A percentile compares a stretch with the other conserved stretches of the same genome.
Conservation (phyloP, 2,329 filamentous ascomycete genomes). For the Monilinia aucupariae region DNA sequence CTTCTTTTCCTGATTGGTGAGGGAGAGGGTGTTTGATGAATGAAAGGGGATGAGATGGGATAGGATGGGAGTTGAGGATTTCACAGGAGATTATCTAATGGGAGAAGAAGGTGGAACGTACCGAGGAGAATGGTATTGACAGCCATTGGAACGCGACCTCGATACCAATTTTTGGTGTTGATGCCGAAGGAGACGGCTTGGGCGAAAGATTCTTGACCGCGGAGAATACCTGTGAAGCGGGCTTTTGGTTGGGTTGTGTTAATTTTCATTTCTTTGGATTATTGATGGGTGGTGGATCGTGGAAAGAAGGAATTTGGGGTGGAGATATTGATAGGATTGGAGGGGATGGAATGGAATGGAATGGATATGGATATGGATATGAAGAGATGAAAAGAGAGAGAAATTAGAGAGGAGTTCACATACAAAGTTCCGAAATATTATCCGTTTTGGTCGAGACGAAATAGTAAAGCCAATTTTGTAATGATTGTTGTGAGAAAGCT, state of each 20-base stretch:
- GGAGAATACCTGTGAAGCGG: conserved; percentile 40
- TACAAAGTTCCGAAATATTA: conserved; percentile 8
- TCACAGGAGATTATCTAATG: no score
- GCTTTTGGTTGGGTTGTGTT: neutral
- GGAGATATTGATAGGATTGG: no score
- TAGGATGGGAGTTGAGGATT: no score
- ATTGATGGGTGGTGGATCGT: no score
- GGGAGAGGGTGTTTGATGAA: neutral
- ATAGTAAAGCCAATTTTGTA: conserved; percentile 8
- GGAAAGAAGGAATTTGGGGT: no score
- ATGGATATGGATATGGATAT: no score
- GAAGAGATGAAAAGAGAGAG: neutral
- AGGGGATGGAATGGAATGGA: no score
- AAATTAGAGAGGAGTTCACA: neutral
- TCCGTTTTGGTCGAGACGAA: conserved; percentile 16
- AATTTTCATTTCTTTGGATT: neutral
- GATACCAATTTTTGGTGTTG: conserved; percentile 41
- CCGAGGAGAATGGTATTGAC: conserved; percentile 33
- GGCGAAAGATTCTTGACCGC: conserved; percentile 42
- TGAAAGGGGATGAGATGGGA: neutral
- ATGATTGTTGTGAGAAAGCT: neutral
- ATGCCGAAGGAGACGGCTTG: conserved; percentile 42
- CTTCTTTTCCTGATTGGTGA: neutral
- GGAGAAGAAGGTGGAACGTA: neutral
- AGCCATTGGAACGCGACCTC: conserved; percentile 39